A percentile compares a stretch with the other conserved stretches of the same genome.
Evolutionary conservation across 2,329 filamentous ascomycete species (phyloP).

Genomic region (Fusarium secorum): DNA sequence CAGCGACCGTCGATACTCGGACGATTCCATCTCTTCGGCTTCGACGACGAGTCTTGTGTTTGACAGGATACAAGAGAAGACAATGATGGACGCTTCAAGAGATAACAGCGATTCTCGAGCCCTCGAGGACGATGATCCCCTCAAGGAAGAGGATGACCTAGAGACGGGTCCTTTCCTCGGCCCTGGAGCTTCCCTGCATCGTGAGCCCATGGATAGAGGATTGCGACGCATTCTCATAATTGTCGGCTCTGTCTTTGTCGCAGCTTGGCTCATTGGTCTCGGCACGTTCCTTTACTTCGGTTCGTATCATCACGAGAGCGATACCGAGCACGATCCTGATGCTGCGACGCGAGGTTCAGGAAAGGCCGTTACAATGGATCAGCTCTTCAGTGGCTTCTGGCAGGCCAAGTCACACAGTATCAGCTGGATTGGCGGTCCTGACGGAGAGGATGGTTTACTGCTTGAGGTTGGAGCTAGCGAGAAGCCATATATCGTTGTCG

Average conservation of each 20-base stretch:
- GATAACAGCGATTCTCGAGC: constrained; percentile 45
- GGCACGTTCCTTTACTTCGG: constrained; percentile 71
- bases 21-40: constrained; percentile 74
- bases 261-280: constrained; percentile 74
- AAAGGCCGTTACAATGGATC: constrained; percentile 76
- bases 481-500: constrained; percentile 82
- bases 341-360: constrained; percentile 71
- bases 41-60: constrained; percentile 86
- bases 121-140: constrained; percentile 55
- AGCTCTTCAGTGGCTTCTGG: constrained; percentile 74
- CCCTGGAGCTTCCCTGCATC: constrained; percentile 47
- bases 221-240: constrained; percentile 70
- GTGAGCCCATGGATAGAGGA: constrained; percentile 69
- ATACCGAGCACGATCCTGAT: constrained; percentile 71
- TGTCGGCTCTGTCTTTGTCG: constrained; percentile 65
- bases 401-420: constrained; percentile 69
- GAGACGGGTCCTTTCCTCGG: constrained; percentile 64
- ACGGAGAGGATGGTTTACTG: constrained; percentile 83
- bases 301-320: constrained; percentile 69
- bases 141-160: constrained; percentile 50
- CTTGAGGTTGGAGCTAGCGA: constrained; percentile 72
- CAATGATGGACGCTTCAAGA: constrained; percentile 45
- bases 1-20: constrained; percentile 48
- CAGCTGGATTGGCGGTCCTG: constrained; percentile 77
- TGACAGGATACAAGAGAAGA: constrained; percentile 73